Conservation (phyloP, 805 yeast genomes). For the Isabelozyma pseudorhagii region DNA sequence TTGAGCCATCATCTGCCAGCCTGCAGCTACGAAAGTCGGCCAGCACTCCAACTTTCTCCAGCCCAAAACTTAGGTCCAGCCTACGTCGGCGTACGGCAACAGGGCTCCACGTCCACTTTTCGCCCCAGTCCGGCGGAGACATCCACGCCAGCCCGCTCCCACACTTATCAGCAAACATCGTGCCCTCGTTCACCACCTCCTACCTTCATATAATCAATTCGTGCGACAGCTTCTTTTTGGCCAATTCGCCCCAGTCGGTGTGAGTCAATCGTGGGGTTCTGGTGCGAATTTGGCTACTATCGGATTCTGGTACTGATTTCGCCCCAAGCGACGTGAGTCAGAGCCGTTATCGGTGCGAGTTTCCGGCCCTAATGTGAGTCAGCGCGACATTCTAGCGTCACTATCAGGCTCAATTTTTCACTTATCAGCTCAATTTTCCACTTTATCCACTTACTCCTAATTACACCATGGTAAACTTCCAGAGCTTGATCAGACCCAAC, state of each 20-base stretch:
- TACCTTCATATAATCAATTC: not conserved
- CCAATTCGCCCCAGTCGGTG: not conserved
- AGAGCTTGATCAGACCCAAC: constrained; percentile 76
- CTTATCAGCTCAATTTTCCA: not conserved
- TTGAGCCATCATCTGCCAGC: not conserved
- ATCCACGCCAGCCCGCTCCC: not conserved
- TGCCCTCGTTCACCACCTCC: not conserved
- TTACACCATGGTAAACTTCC: constrained; percentile 44
- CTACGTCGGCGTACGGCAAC: not conserved
- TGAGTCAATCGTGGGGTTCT: not conserved
- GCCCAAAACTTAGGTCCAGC: not conserved
- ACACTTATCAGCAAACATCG: not conserved
- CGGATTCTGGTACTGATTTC: too few relatives aligned
- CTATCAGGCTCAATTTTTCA: not conserved
- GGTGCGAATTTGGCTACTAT: too few relatives aligned
- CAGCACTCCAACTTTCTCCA: not conserved
- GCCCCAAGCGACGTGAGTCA: not conserved
- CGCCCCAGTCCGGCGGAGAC: not conserved
- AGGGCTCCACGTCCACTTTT: not conserved
- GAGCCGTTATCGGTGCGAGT: too few relatives aligned
- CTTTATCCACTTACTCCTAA: not conserved
- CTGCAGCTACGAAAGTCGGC: not conserved
- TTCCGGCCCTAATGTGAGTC: constrained; percentile 1
- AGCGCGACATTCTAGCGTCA: not conserved
- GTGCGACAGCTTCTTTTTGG: not conserved